Conservation (phyloP, 1,284 basidiomycete genomes). For the Ceratobasidium sp. region DNA sequence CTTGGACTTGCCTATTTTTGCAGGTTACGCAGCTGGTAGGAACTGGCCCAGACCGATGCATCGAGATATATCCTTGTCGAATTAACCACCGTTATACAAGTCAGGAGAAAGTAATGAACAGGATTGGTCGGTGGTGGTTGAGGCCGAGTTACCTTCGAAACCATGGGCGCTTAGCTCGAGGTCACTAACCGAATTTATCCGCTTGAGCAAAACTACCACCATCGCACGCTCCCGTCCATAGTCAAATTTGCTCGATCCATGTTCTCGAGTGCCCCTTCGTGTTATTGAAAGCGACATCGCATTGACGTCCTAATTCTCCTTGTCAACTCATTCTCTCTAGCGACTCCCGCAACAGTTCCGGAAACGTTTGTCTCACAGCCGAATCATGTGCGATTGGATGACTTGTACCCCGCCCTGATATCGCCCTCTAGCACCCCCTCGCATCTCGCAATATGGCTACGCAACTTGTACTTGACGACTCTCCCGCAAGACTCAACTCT, state of each 20-base stretch:
- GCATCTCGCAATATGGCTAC: not conserved
- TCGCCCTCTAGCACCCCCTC: not conserved
- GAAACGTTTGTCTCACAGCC: not conserved
- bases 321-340: too few relatives aligned
- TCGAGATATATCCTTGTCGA: not conserved
- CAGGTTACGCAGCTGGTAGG: slow-evolving; percentile 26
- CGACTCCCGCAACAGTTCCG: not conserved
- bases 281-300: too few relatives aligned
- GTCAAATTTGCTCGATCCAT: not conserved
- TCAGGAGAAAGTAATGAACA: not conserved
- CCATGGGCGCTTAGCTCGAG: not conserved
- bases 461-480: not conserved
- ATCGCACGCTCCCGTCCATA: not conserved
- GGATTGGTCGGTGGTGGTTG: too few relatives aligned
- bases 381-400: not conserved
- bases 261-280: not conserved
- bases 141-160: not conserved
- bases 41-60: slow-evolving; percentile 12
- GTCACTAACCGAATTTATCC: too few relatives aligned
- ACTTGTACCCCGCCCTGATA: not conserved
- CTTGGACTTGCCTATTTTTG: not conserved
- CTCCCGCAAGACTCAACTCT: not conserved
- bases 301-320: too few relatives aligned
- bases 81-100: not conserved
- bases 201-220: not conserved